phyloP scores from a whole-genome alignment of 148 eudicot species.

The Silene latifolia region DNA sequence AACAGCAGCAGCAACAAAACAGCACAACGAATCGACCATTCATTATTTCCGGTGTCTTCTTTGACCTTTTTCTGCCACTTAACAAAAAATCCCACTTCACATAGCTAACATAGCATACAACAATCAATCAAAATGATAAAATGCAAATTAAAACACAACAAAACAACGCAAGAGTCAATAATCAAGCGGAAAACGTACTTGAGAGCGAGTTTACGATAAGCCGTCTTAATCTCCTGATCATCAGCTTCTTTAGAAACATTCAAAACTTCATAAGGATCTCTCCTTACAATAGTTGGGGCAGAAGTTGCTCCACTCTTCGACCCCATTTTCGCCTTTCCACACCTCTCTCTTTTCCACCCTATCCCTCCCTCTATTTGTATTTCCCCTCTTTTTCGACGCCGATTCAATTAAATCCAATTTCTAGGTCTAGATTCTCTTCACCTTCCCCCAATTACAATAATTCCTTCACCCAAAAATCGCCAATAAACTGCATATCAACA shows the following conservation, averaged over 20 bases:
- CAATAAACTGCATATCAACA: neutral
- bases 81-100: neutral
- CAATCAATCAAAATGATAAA: neutral
- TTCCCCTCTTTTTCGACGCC: neutral
- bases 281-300: constrained; percentile 45
- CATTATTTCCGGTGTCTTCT: neutral
- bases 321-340: constrained; percentile 33
- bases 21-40: neutral
- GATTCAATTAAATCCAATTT: too few relatives aligned
- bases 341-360: constrained; percentile 17
- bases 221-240: constrained; percentile 89
- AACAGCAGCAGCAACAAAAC: neutral
- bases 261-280: constrained; percentile 91
- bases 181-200: constrained; percentile 47
- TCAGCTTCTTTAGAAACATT: constrained; percentile 64
- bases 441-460: neutral
- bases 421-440: neutral
- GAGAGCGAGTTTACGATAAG: constrained; percentile 94
- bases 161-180: neutral
- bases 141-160: neutral
- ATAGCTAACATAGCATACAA: neutral
- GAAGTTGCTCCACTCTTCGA: constrained; percentile 49
- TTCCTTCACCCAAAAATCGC: neutral
- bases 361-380: neutral
- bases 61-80: neutral